Evolutionary conservation across 1,284 basidiomycete genomes (phyloP).

Genomic region (Bondarzewia mesenterica): DNA sequence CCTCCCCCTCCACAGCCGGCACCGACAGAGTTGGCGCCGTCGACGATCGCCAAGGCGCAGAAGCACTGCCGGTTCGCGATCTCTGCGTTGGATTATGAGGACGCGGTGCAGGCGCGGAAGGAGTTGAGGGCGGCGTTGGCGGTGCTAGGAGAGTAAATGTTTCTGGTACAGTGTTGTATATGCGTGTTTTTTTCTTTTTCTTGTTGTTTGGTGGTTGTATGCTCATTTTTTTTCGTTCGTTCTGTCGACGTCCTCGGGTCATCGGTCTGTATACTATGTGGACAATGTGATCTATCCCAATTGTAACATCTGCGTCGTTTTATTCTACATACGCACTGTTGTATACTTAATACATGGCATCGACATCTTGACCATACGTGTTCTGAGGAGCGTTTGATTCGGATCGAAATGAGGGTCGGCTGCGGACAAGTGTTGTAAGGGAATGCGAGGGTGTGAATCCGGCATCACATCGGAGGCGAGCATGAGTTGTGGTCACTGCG

Average conservation of each 20-base stretch:
- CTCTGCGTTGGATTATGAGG: slow-evolving; percentile 88
- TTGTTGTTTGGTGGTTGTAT: background rate
- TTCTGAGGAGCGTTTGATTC: no score
- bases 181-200: background rate
- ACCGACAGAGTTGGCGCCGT: slow-evolving; percentile 47
- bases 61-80: slow-evolving; percentile 90
- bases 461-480: no score
- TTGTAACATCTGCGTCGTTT: no score
- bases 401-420: no score
- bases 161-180: background rate
- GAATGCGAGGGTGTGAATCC: no score
- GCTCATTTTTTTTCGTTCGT: background rate
- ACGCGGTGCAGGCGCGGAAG: slow-evolving; percentile 72
- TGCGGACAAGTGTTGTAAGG: no score
- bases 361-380: no score
- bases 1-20: slow-evolving; percentile 16
- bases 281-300: no score
- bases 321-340: no score
- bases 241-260: background rate
- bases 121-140: slow-evolving; percentile 73
- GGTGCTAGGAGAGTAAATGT: slow-evolving; percentile 45
- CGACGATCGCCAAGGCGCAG: slow-evolving; percentile 64
- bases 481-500: no score
- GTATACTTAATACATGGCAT: no score
- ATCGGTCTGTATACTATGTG: no score